phyloP scores from a whole-genome alignment of 2,329 filamentous ascomycete genomes.

The Calonectria pseudoreteaudii region DNA sequence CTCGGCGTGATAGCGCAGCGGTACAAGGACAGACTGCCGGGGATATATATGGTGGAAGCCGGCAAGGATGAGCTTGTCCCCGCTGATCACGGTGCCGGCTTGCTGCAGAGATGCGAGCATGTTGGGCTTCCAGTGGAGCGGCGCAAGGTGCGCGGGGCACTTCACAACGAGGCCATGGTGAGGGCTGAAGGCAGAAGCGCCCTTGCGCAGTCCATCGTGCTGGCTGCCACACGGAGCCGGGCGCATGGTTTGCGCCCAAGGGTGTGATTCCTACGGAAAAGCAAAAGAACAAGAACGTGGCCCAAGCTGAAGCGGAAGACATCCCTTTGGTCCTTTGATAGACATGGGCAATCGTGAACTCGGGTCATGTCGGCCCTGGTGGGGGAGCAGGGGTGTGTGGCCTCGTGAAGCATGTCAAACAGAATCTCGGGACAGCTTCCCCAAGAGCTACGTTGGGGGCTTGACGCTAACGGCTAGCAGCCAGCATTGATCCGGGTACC shows the following conservation, averaged over 20 bases:
- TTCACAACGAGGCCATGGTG: conserved; percentile 68
- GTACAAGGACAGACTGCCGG: conserved; percentile 44
- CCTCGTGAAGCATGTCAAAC: conserved; percentile 32
- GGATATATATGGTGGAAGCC: conserved; percentile 65
- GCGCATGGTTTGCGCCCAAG: conserved; percentile 14
- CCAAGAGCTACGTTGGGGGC: conserved; percentile 32
- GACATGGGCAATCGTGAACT: conserved; percentile 37
- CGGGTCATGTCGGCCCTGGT: conserved; percentile 40
- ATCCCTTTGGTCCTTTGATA: conserved; percentile 19
- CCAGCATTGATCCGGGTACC: conserved; percentile 40
- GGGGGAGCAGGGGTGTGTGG: conserved; percentile 36
- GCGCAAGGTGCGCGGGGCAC: conserved; percentile 59
- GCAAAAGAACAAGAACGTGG: conserved; percentile 3
- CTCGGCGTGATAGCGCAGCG: conserved; percentile 55
- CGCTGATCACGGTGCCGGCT: conserved; percentile 57
- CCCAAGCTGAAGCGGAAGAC: conserved; percentile 1
- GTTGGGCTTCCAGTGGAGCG: conserved; percentile 60
- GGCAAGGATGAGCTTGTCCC: conserved; percentile 71
- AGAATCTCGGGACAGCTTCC: conserved; percentile 23
- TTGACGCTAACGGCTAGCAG: conserved; percentile 36
- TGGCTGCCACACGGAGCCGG: conserved; percentile 36
- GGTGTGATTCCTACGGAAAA: conserved; percentile 10
- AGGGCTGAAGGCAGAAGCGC: conserved; percentile 46
- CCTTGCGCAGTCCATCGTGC: conserved; percentile 42
- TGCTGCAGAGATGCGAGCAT: conserved; percentile 61